These are phyloP conservation scores for Echites panduratus DNA, from an alignment of 257 asterid species.

Conservation along the genomic window DNA sequence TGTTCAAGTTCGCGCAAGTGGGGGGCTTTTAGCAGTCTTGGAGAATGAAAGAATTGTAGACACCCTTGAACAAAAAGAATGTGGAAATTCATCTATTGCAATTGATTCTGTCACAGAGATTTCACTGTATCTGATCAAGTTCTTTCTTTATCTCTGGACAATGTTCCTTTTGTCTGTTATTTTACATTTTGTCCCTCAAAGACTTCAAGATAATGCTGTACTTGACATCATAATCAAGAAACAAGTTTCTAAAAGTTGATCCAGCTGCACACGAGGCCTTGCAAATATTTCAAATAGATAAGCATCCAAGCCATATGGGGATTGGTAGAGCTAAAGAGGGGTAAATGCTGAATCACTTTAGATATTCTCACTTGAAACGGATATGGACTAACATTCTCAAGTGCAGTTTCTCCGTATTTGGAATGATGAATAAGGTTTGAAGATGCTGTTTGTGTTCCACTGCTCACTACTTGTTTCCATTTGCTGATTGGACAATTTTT, in stretches of 20 bases:
- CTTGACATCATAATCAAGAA: constrained; percentile 57
- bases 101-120: constrained; percentile 68
- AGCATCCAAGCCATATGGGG: constrained; percentile 99
- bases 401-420: constrained; percentile 92
- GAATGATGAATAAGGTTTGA: constrained; percentile 97
- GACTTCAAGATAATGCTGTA: constrained; percentile 20
- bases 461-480: constrained; percentile 15
- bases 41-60: constrained; percentile 89
- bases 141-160: constrained; percentile 6
- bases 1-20: constrained; percentile 91
- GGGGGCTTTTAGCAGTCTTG: constrained; percentile 94
- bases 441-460: constrained; percentile 14
- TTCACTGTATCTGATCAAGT: constrained; percentile 68
- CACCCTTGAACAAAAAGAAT: constrained; percentile 62
- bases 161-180: constrained; percentile 15
- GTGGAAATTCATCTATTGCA: constrained; percentile 64
- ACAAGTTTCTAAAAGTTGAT: constrained; percentile 91
- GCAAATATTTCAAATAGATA: constrained; percentile 93
- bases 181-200: background rate
- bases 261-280: constrained; percentile 86
- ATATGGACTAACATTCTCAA: constrained; percentile 20
- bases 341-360: constrained; percentile 35
- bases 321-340: constrained; percentile 99
- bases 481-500: constrained; percentile 20
- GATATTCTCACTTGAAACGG: constrained; percentile 14